Evolutionary conservation across 2,329 filamentous ascomycete species (phyloP).

Genomic region (Taxawa tesnikishii): DNA sequence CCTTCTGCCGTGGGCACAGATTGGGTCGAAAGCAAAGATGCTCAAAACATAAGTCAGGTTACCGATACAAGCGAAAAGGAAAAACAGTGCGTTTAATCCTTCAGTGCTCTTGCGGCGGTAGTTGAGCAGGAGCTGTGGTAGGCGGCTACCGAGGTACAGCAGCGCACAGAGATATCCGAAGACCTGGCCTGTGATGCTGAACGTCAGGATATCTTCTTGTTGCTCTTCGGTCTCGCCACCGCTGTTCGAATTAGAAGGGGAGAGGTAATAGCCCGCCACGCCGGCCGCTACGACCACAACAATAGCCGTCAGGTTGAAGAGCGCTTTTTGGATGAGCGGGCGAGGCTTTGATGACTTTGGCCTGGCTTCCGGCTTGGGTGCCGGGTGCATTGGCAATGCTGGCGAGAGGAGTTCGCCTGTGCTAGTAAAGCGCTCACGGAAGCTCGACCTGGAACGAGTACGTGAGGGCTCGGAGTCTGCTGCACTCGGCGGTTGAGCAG

Average conservation of each 20-base stretch:
- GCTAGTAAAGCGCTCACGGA: slow-evolving; percentile 38
- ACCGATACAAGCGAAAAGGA: slow-evolving; percentile 89
- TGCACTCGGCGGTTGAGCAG: slow-evolving; percentile 13
- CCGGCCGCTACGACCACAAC: slow-evolving; percentile 76
- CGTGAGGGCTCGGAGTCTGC: slow-evolving; percentile 14
- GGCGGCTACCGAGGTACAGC: slow-evolving; percentile 76
- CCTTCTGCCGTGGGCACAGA: slow-evolving; percentile 36
- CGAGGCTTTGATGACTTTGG: slow-evolving; percentile 27
- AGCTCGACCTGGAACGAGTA: slow-evolving; percentile 22
- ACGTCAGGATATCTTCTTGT: slow-evolving; percentile 41
- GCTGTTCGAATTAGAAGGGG: slow-evolving; percentile 27
- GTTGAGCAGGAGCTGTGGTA: slow-evolving; percentile 87
- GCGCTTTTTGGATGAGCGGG: slow-evolving; percentile 34
- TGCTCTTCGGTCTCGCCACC: slow-evolving; percentile 15
- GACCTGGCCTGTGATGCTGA: slow-evolving; percentile 71
- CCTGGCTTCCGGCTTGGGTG: slow-evolving; percentile 21
- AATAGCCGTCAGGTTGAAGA: slow-evolving; percentile 67
- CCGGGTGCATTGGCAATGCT: slow-evolving; percentile 63
- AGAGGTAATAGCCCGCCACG: slow-evolving; percentile 74
- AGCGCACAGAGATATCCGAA: slow-evolving; percentile 89
- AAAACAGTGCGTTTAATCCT: slow-evolving; percentile 87
- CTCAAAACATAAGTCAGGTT: slow-evolving; percentile 89
- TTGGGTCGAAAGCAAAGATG: slow-evolving; percentile 79
- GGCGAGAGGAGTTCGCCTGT: slow-evolving; percentile 64
- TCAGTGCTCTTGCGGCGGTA: slow-evolving; percentile 87